phyloP scores from a whole-genome alignment of 2,329 filamentous ascomycete species.

The Westerdykella aurantiaca region DNA sequence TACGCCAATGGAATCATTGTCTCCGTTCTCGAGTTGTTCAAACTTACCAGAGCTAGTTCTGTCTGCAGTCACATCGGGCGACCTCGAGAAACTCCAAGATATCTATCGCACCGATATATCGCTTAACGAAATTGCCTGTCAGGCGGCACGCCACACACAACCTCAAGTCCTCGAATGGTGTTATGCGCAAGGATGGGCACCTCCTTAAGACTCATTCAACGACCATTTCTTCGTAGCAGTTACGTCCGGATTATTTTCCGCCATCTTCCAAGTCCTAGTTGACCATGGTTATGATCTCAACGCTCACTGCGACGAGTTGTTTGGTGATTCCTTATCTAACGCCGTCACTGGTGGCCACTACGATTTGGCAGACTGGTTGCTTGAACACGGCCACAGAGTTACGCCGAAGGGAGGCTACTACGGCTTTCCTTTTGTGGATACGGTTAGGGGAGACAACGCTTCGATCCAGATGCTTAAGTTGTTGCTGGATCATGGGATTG shows the following conservation, averaged over 20 bases:
- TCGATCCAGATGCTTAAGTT: conserved; percentile 4
- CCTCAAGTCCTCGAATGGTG: conserved; percentile 6
- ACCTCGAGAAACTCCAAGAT: not conserved
- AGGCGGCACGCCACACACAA: conserved; percentile 1
- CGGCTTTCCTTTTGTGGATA: not conserved
- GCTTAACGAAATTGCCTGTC: not conserved
- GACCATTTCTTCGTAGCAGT: conserved; percentile 1
- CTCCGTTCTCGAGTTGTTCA: not conserved
- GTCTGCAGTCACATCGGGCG: conserved; percentile 1
- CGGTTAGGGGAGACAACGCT: not conserved
- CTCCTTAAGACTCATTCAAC: conserved; percentile 3
- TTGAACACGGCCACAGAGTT: conserved; percentile 6
- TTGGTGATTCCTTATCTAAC: conserved; percentile 1
- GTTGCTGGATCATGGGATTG: conserved; percentile 5
- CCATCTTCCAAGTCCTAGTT: conserved; percentile 3
- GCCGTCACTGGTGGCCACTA: conserved; percentile 1
- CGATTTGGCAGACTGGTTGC: conserved; percentile 6
- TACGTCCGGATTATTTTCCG: not conserved
- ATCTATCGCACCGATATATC: not conserved
- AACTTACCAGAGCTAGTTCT: not conserved
- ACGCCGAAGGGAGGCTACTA: not conserved
- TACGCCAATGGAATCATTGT: too few species aligned
- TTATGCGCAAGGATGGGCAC: conserved; percentile 6
- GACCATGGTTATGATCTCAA: conserved; percentile 6
- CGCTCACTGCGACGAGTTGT: conserved; percentile 1